phyloP scores from a whole-genome alignment of 2,329 filamentous ascomycete species.

The Diaporthe velutina region DNA sequence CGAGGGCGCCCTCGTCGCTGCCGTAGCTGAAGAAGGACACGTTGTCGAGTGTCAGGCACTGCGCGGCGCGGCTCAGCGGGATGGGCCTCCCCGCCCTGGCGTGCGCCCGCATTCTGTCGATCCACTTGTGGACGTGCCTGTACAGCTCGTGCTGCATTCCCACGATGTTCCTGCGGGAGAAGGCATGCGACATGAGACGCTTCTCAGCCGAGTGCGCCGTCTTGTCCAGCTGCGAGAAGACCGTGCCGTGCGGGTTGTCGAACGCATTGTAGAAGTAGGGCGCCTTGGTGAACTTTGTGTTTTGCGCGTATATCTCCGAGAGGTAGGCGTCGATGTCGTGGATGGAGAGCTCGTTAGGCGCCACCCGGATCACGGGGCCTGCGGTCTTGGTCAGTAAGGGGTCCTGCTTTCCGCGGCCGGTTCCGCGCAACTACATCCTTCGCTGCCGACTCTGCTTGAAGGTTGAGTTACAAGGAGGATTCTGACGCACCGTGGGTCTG shows the following conservation, averaged over 20 bases:
- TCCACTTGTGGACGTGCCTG: background rate
- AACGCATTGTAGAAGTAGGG: constrained; percentile 2
- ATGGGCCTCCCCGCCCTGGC: background rate
- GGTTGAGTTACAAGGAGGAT: background rate
- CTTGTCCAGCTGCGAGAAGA: background rate
- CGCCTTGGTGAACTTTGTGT: background rate
- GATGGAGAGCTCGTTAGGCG: constrained; percentile 6
- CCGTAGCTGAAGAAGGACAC: constrained; percentile 1
- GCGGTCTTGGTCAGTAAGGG: background rate
- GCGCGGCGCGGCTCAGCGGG: constrained; percentile 4
- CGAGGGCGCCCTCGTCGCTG: background rate
- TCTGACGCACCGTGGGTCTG: background rate
- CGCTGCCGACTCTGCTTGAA: background rate
- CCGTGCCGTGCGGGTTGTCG: constrained; percentile 1
- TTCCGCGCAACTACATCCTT: background rate
- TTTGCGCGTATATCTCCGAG: constrained; percentile 8
- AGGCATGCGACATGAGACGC: constrained; percentile 4
- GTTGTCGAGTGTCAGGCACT: constrained; percentile 5
- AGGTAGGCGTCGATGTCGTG: background rate
- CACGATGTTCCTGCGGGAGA: constrained; percentile 9
- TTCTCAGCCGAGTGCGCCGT: background rate
- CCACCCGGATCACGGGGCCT: constrained; percentile 10
- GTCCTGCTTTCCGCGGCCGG: background rate
- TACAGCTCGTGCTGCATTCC: constrained; percentile 8
- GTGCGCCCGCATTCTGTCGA: background rate